These are phyloP conservation scores for Chlorella sp. DNA, from an alignment of 139 green algal species.

Conservation along the genomic window DNA sequence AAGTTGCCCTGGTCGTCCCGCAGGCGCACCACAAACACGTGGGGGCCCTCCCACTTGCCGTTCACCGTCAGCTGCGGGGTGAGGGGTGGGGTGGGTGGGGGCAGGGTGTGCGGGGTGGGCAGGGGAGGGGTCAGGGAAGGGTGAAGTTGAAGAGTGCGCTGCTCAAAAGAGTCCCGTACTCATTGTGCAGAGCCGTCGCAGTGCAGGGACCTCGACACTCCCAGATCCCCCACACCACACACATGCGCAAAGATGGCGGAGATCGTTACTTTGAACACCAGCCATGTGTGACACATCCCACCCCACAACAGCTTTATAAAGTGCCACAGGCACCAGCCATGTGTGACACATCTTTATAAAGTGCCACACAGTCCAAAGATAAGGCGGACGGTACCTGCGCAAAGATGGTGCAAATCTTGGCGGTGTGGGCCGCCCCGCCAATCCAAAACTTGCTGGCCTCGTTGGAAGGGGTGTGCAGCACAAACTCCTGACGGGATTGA, in stretches of 20 bases:
- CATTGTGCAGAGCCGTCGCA: no score
- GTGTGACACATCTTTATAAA: no score
- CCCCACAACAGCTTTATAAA: no score
- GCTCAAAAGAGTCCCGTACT: no score
- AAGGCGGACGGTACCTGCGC: conserved; percentile 69
- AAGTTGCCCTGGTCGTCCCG: conserved; percentile 70
- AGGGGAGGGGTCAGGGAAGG: neutral
- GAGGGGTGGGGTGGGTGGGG: neutral
- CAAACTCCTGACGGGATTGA: conserved; percentile 63
- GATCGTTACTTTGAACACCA: no score
- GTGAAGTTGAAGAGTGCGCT: neutral
- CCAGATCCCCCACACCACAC: no score
- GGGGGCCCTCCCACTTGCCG: conserved; percentile 81
- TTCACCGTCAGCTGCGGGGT: conserved; percentile 56
- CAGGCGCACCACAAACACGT: conserved; percentile 92
- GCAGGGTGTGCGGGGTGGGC: neutral
- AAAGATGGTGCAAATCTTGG: conserved; percentile 79
- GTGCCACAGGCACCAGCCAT: no score
- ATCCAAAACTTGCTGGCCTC: conserved; percentile 69
- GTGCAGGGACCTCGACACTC: no score
- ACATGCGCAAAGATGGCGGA: no score
- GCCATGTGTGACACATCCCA: no score
- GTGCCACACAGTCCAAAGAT: no score
- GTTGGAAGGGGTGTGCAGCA: conserved; percentile 83
- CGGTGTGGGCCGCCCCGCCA: conserved; percentile 69